phyloP scores from a whole-genome alignment of 2,329 filamentous ascomycete genomes.

The Talaromyces sp. region DNA sequence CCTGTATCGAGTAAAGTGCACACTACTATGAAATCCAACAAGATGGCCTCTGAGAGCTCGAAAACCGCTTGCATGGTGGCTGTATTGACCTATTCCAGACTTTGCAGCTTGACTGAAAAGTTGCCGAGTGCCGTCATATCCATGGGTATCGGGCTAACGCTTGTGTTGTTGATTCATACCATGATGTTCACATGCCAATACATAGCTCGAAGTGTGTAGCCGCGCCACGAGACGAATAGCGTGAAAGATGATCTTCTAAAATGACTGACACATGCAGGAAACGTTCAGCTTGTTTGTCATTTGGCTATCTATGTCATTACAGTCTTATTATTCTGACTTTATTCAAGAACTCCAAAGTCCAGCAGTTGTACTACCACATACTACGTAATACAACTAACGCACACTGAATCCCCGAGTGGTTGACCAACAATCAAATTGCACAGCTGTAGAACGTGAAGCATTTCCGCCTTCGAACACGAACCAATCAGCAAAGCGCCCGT shows the following conservation, averaged over 20 bases:
- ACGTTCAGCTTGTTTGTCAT: background rate
- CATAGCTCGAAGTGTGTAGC: background rate
- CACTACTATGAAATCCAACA: background rate
- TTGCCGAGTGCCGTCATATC: slow-evolving; percentile 1
- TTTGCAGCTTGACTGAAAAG: background rate
- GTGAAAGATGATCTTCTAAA: background rate
- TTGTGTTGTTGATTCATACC: background rate
- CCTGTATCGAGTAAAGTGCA: background rate
- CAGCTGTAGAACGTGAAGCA: slow-evolving; percentile 5
- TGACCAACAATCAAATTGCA: background rate
- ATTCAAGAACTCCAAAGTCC: background rate
- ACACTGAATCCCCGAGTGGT: slow-evolving; percentile 7
- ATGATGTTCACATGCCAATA: background rate
- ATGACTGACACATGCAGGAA: background rate
- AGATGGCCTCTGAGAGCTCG: background rate
- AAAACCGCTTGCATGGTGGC: background rate
- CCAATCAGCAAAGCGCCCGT: background rate
- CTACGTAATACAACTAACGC: background rate
- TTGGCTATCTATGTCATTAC: background rate
- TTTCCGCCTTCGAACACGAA: background rate
- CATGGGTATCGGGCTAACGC: background rate
- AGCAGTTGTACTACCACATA: background rate
- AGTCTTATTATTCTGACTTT: background rate
- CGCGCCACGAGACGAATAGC: background rate
- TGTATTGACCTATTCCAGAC: background rate